Conservation (phyloP, 2,329 filamentous ascomycete species). For the Pseudogymnoascus pannorum region DNA sequence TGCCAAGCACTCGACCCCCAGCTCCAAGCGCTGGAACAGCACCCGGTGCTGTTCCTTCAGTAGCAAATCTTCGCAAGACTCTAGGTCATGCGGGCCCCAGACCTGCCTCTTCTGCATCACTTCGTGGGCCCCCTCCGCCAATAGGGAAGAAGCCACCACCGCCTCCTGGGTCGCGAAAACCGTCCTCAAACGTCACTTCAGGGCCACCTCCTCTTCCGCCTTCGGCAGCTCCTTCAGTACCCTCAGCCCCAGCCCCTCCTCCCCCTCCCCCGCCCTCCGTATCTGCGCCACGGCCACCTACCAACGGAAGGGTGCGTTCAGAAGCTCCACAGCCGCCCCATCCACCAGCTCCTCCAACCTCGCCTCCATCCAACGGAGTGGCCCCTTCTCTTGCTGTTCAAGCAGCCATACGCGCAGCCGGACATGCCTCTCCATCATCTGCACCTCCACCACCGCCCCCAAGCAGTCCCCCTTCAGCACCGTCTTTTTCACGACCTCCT, state of each 20-base stretch:
- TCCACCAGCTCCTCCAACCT: slow-evolving; percentile 32
- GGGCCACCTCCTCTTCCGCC: slow-evolving; percentile 38
- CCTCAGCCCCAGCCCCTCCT: slow-evolving; percentile 31
- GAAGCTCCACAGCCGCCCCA: slow-evolving; percentile 25
- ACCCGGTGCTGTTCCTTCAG: slow-evolving; percentile 44
- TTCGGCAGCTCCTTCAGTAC: slow-evolving; percentile 29
- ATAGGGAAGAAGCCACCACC: slow-evolving; percentile 69
- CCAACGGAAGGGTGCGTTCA: slow-evolving; percentile 17
- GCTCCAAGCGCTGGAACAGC: slow-evolving; percentile 40
- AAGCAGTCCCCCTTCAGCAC: slow-evolving; percentile 36
- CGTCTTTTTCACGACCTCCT: slow-evolving; percentile 32
- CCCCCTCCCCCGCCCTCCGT: slow-evolving; percentile 27
- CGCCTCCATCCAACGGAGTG: slow-evolving; percentile 26
- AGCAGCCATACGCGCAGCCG: slow-evolving; percentile 38
- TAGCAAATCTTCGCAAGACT: slow-evolving; percentile 55
- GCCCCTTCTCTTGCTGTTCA: slow-evolving; percentile 36
- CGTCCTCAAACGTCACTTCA: slow-evolving; percentile 39
- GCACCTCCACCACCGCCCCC: slow-evolving; percentile 34
- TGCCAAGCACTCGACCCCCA: slow-evolving; percentile 47
- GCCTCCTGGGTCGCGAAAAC: slow-evolving; percentile 51
- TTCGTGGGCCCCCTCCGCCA: slow-evolving; percentile 67
- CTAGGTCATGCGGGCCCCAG: slow-evolving; percentile 42
- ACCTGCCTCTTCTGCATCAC: slow-evolving; percentile 51
- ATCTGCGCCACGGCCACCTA: slow-evolving; percentile 21
- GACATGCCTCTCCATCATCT: slow-evolving; percentile 35